A percentile compares a stretch with the other conserved stretches of the same genome.
Evolutionary conservation across 2,329 filamentous ascomycete genomes (phyloP).

Genomic region (Microsporum ferrugineum): DNA sequence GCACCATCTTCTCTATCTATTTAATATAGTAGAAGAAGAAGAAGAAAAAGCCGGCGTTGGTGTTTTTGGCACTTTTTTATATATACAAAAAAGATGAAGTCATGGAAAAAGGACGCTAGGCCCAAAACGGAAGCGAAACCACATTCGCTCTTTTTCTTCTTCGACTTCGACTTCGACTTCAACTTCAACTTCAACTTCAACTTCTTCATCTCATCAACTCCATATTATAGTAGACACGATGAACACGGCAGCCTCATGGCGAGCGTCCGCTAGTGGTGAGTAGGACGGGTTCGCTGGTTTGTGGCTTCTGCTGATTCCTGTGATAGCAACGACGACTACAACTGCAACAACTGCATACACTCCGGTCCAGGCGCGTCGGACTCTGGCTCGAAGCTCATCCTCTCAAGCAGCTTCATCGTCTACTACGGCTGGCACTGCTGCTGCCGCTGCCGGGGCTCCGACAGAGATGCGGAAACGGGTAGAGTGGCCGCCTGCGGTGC

Average conservation of each 20-base stretch:
- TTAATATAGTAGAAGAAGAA: too few species aligned
- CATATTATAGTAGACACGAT: slow-evolving; percentile 16
- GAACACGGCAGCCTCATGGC: slow-evolving; percentile 33
- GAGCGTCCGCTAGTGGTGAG: slow-evolving; percentile 28
- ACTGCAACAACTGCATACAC: slow-evolving; percentile 42
- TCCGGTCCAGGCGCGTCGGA: slow-evolving; percentile 51
- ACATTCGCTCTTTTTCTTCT: neutral
- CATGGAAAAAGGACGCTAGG: neutral
- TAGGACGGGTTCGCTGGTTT: too few species aligned
- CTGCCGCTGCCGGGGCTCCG: slow-evolving; percentile 18
- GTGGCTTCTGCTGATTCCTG: too few species aligned
- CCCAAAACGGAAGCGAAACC: neutral
- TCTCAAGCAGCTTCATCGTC: slow-evolving; percentile 14
- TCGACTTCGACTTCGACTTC: neutral
- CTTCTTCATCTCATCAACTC: neutral
- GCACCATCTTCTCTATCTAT: slow-evolving; percentile 25
- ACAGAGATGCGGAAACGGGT: slow-evolving; percentile 23
- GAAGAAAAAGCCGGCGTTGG: neutral
- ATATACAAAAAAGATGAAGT: neutral
- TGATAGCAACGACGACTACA: slow-evolving; percentile 23
- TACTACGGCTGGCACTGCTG: slow-evolving; percentile 14
- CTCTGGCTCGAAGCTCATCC: slow-evolving; percentile 37
- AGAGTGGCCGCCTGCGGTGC: slow-evolving; percentile 72
- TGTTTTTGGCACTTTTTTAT: too few species aligned
- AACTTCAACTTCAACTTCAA: neutral